phyloP scores from a whole-genome alignment of 805 yeast genomes.

The Tetrapisispora taiwanensis region DNA sequence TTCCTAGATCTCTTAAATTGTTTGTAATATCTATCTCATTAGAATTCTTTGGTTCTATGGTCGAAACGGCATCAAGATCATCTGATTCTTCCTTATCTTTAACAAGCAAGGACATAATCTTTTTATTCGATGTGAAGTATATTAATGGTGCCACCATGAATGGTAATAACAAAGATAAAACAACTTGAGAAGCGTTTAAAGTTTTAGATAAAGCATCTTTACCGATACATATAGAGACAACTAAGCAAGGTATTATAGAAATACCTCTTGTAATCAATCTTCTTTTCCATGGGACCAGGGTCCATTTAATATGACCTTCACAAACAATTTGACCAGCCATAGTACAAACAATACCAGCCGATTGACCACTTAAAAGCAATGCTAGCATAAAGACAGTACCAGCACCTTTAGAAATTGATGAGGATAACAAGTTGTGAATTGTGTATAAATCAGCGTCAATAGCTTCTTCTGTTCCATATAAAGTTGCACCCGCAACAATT shows the following conservation, averaged over 20 bases:
- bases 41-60: no score
- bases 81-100: slow-evolving; percentile 4
- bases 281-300: slow-evolving; percentile 67
- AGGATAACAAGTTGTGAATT: slow-evolving; percentile 54
- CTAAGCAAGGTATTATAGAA: slow-evolving; percentile 72
- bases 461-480: slow-evolving; percentile 62
- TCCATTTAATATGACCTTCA: slow-evolving; percentile 86
- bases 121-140: slow-evolving; percentile 62
- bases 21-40: no score
- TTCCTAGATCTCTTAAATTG: no score
- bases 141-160: slow-evolving; percentile 78
- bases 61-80: neutral
- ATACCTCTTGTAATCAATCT: slow-evolving; percentile 68
- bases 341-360: slow-evolving; percentile 89
- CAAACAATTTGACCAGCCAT: slow-evolving; percentile 88
- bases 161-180: slow-evolving; percentile 72
- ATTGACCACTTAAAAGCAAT: slow-evolving; percentile 72
- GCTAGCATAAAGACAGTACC: slow-evolving; percentile 84
- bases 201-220: slow-evolving; percentile 60
- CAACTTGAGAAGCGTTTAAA: slow-evolving; percentile 78
- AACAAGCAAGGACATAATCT: slow-evolving; percentile 54
- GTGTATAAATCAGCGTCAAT: slow-evolving; percentile 72
- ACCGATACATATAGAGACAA: slow-evolving; percentile 63
- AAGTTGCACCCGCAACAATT: slow-evolving; percentile 70
- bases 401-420: slow-evolving; percentile 58